Evolutionary conservation across 2,329 filamentous ascomycete species (phyloP), one percentile per base, ranked within the genome.

Genomic region (Colletotrichum lindemuthianum): DNA sequence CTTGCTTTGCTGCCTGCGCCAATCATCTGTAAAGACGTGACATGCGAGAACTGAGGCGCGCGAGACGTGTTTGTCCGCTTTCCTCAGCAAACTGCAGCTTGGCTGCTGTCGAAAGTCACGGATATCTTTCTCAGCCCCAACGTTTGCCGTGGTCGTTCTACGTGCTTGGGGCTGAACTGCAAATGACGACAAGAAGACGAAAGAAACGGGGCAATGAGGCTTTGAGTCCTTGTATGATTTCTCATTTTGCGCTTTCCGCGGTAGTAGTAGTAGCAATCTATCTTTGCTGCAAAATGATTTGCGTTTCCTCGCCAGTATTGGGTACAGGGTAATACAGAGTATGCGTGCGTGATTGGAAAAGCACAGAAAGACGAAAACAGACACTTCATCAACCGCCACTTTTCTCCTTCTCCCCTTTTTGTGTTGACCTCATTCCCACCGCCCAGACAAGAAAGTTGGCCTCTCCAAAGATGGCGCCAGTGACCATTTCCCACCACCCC

Each of bases 201-300:
- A 24, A 3, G 1, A 24, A 24, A 24, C 1, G 24, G 4, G 24
- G 4, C 24, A 4, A 5, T 24, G 24, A 24, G 24, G 24, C 24
- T 24, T 24, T 24, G 24, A 24, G 24, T 8, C 43, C 16, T 9
- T 45, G 15, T 45, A 15, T 44, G 11, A 8, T 4, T 8, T 44
- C 41, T 15, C 8, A 43, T 45, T 16, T 16, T 32, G 3, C 24
- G 8, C 8, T 16, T 57, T 48, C 34, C 41, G 6, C 43, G 33
- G 43, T 39, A 56, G 43, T 34, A 56, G 43, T 34, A 56, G 8
- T 13, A 32, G 47, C 36, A 44, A n/a, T 55, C 52, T 55, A 12
- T 15, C 39, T 37, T 55, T 55, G 40, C 40, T 36, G 34, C 43
- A 54, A 54, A 44, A 13, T 12, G n/a, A 16, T 54, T 11, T 55